Evolutionary conservation across 2,329 filamentous ascomycete genomes (phyloP), one percentile per base, ranked within the genome.

Genomic region (Fusarium udum): DNA sequence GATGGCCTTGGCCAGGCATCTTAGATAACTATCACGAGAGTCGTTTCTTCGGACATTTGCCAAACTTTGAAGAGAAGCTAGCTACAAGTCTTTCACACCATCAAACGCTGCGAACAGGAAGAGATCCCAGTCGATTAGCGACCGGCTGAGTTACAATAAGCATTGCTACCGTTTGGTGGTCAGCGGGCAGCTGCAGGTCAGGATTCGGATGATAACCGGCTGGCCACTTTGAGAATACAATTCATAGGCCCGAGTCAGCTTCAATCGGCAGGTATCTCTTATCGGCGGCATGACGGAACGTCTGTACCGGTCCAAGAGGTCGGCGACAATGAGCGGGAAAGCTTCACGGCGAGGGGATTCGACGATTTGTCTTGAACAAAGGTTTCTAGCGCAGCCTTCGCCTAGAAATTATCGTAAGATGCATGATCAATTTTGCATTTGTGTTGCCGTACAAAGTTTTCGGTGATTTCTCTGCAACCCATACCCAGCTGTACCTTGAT

Each of bases 51-150:
- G 9, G 24, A 15, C 48, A 49, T n/a, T 28, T 34, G 12, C 28
- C 39, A 51, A 42, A n/a, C 13, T 28, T 34, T 45, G 24, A 32
- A 9, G 28, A 31, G 13, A 53, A 39, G 32, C 8, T 24, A 49
- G 45, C 49, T 36, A 32, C 20, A 26, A 39, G 36, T 55, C 51
- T 43, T 42, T 56, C 60, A 32, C 55, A 53, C 40, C 37, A 53
- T 28, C 43, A 26, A 26, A 46, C 26, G 37, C 36, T 32, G 32
- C 20, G 28, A 56, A 36, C 42, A 26, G 40, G 34, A n/a, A 55
- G 26, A 68, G 31, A 68, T 36, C 65, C 59, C 48, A 42, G 66
- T 70, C 60, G 48, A 69, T 69, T 64, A 46, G 52, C 42, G 59
- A 45, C 66, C 67, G 31, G 66, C 36, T 43, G 43, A 60, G 67